Evolutionary conservation across 805 yeast genomes (phyloP), one percentile per base, ranked within the genome.

Genomic region (Saccharomyces mikatae): DNA sequence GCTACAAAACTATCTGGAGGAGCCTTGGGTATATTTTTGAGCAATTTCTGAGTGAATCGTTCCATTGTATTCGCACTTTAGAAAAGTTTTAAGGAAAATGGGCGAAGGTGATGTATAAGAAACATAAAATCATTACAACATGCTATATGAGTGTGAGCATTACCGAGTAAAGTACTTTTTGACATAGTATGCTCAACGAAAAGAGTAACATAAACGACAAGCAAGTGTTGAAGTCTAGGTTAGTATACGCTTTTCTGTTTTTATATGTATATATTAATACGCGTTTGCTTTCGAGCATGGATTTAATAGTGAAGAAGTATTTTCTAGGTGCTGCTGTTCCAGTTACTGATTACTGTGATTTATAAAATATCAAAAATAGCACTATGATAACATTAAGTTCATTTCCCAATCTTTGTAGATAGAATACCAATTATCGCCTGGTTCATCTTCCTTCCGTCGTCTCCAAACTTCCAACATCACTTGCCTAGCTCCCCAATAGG

Each of bases 381-480:
- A 36, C 52, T 49, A 67, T 6, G 69, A 65, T 55, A 89, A 71
- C 91, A 88, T 86, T 52, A 89, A 77, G 60, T 87, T 87, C 80
- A 87, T 85, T 62, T 86, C 89, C 95, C 95, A 87, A 56, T 89
- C 95, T 48, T 79, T 78, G 49, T 87, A 79, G 17, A 89, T 91
- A 53, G 86, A 80, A 54, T 84, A 81, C 96, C 96, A 89, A 60
- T 82, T 81, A 59, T 81, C 87, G 53, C 80, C 74, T 27, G 74
- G 72, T 55, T 80, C 84, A 41, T 80, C 79, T 59, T 76, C 78
- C 51, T 81, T 75, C 61, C 88, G 80, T 47, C 96, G 74, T 56
- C 89, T 71, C 94, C 95, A 87, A 9, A 88, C 92, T 66, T 89
- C 96, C 56, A 83, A 74, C 87, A 88, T 85, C 51, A 89, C 87